Evolutionary conservation across 2,329 filamentous ascomycete genomes (phyloP).

Genomic region (Calonectria henricotiae): DNA sequence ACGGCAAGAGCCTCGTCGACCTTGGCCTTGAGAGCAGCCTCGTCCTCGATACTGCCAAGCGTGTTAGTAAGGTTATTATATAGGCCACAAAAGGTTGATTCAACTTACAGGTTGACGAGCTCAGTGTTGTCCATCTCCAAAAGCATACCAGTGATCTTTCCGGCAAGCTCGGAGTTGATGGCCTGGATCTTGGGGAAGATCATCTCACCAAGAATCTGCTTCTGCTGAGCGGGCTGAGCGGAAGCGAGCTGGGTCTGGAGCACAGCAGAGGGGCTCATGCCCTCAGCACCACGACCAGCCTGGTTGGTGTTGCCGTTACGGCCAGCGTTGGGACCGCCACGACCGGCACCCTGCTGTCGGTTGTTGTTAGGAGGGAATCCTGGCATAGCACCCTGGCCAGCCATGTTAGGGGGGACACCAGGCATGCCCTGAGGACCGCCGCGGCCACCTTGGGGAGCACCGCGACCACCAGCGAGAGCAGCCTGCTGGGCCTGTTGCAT

Average conservation of each 20-base stretch:
- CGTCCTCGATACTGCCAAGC: constrained; percentile 85
- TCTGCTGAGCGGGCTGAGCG: constrained; percentile 84
- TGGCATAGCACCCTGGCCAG: constrained; percentile 68
- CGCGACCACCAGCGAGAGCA: constrained; percentile 74
- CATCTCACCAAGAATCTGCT: constrained; percentile 98
- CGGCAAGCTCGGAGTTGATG: constrained; percentile 94
- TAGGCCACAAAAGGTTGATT: constrained; percentile 35
- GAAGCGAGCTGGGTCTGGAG: constrained; percentile 73
- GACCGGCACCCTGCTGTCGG: constrained; percentile 69
- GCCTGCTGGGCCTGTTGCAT: constrained; percentile 84
- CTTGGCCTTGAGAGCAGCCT: constrained; percentile 91
- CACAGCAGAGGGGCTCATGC: constrained; percentile 56
- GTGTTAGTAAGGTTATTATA: constrained; percentile 36
- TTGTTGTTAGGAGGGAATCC: constrained; percentile 73
- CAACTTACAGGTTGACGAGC: constrained; percentile 93
- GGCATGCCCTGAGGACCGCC: constrained; percentile 75
- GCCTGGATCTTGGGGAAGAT: constrained; percentile 99
- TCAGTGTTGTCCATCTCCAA: constrained; percentile 99
- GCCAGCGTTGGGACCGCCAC: constrained; percentile 61
- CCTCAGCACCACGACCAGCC: constrained; percentile 64
- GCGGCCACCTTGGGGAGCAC: constrained; percentile 78
- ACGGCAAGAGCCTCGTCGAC: constrained; percentile 97
- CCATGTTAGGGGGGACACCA: constrained; percentile 79
- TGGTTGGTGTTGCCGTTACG: constrained; percentile 66
- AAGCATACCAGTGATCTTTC: constrained; percentile 99